Percentiles rank a stretch among this genome's conserved stretches.
Evolutionary conservation across 78 protist genomes (phyloP).

Genomic region (Mantamonas sphyraenae): DNA sequence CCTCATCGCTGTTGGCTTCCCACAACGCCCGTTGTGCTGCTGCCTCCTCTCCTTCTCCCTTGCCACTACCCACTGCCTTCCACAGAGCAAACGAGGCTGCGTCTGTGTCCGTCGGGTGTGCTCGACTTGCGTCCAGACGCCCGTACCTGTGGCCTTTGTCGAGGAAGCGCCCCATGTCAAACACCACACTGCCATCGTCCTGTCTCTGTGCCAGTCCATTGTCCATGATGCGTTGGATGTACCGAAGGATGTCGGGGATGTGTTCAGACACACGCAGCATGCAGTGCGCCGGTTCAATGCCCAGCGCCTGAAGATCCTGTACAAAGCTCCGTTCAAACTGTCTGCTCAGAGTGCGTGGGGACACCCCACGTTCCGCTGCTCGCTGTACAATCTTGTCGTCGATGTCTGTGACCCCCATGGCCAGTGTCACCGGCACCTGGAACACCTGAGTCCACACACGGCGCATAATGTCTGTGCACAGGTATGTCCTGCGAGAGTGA

Average conservation of each 20-base stretch:
- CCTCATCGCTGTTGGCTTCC: no score
- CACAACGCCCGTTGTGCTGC: no score
- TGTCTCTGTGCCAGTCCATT: constrained; percentile 39
- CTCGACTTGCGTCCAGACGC: no score
- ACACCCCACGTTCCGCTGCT: neutral
- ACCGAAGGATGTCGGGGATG: constrained; percentile 34
- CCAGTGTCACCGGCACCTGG: neutral
- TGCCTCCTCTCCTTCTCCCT: no score
- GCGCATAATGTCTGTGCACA: constrained; percentile 14
- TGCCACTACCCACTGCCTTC: no score
- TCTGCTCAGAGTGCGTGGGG: neutral
- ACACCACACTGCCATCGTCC: constrained; percentile 20
- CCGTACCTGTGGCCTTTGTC: no score
- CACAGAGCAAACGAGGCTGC: no score
- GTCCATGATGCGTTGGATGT: constrained; percentile 29
- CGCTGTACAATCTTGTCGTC: constrained; percentile 46
- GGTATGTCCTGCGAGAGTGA: no score
- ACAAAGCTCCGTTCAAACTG: constrained; percentile 33
- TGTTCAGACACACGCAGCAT: constrained; percentile 47
- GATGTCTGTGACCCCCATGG: constrained; percentile 46
- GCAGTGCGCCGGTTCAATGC: neutral
- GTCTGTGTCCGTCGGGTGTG: no score
- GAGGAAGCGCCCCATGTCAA: no score
- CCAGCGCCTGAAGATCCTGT: constrained; percentile 26
- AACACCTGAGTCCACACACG: constrained; percentile 5